Conservation (phyloP, 108 stramenopile species). For the Craspedostauros australis region DNA sequence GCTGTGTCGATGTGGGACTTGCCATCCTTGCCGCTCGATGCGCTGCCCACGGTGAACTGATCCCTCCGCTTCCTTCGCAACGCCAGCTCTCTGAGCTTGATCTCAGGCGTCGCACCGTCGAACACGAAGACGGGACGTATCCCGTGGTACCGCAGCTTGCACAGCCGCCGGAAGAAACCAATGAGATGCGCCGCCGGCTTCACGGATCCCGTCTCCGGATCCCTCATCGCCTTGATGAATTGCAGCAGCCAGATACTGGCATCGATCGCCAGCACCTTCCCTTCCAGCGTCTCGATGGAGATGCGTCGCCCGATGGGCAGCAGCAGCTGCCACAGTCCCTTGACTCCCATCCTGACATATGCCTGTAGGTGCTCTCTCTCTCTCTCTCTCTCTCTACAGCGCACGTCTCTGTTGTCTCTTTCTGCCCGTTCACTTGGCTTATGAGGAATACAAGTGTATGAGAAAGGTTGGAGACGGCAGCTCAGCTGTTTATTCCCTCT, state of each 20-base stretch:
- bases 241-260: slow-evolving; percentile 96
- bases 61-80: slow-evolving; percentile 60
- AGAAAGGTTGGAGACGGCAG: no score
- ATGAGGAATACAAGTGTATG: no score
- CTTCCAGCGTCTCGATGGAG: slow-evolving; percentile 92
- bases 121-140: slow-evolving; percentile 98
- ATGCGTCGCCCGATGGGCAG: slow-evolving; percentile 92
- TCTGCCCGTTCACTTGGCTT: no score
- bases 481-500: no score
- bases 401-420: no score
- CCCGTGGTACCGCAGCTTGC: slow-evolving; percentile 88
- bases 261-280: slow-evolving; percentile 95
- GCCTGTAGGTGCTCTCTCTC: no score
- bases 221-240: slow-evolving; percentile 96
- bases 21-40: slow-evolving; percentile 2
- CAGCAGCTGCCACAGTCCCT: slow-evolving; percentile 88
- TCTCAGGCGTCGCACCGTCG: slow-evolving; percentile 91
- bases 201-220: slow-evolving; percentile 78
- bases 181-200: slow-evolving; percentile 88
- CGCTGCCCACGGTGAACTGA: slow-evolving; percentile 33
- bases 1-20: slow-evolving; percentile 26
- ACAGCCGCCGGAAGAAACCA: slow-evolving; percentile 89
- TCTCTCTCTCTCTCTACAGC: no score
- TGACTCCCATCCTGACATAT: slow-evolving; percentile 76
- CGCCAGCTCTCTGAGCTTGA: slow-evolving; percentile 80